Conservation (phyloP, 495 filamentous ascomycete genomes). For the Tuber melanosporum region DNA sequence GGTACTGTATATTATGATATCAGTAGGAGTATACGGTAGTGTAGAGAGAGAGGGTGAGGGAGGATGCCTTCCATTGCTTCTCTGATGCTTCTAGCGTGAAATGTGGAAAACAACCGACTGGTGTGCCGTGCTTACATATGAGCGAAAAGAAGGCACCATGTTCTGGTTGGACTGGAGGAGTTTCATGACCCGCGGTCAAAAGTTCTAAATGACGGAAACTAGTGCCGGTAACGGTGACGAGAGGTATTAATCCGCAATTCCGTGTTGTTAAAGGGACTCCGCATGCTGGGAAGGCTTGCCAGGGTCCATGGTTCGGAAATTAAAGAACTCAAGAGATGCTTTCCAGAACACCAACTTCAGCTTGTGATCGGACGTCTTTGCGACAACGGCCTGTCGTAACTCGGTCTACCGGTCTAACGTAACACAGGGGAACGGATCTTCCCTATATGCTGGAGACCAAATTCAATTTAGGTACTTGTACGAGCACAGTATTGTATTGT, state of each 20-base stretch:
- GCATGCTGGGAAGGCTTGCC: not conserved
- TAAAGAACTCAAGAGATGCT: constrained; percentile 36
- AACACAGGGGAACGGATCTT: constrained; percentile 23
- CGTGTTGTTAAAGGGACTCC: not conserved
- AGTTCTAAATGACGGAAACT: not conserved
- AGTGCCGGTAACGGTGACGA: not conserved
- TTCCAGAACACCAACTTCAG: constrained; percentile 34
- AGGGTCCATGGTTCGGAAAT: constrained; percentile 29
- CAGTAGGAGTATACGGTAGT: not conserved
- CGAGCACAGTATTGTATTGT: too few relatives aligned
- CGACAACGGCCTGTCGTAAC: constrained; percentile 11
- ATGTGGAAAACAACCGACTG: not conserved
- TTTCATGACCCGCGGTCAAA: not conserved
- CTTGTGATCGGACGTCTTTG: constrained; percentile 24
- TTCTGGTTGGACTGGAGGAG: not conserved
- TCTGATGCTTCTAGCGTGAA: not conserved
- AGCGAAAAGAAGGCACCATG: not conserved
- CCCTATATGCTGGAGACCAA: constrained; percentile 14
- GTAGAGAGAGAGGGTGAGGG: not conserved
- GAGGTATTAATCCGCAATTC: constrained; percentile 3
- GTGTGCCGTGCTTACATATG: not conserved
- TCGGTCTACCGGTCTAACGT: constrained; percentile 23
- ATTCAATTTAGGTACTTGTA: not conserved
- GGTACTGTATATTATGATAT: not conserved
- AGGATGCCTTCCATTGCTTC: not conserved